A percentile compares a stretch with the other conserved stretches of the same genome.
phyloP scores from a whole-genome alignment of 768 basidiomycete genomes.

The Tricholoma hemisulphureum region DNA sequence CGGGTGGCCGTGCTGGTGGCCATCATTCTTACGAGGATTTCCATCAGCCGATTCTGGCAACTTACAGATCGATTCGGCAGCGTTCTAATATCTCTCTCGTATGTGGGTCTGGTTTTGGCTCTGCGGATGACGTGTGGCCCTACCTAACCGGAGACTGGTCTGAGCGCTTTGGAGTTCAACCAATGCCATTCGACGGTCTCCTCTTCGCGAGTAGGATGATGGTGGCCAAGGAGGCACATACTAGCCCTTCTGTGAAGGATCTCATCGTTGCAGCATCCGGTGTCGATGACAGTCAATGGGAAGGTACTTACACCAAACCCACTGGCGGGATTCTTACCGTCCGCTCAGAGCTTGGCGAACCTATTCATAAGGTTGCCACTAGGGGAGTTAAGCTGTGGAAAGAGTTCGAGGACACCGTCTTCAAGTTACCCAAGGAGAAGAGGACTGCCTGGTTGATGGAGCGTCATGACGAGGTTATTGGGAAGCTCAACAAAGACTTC shows the following conservation, averaged over 20 bases:
- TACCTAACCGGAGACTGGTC: conserved; percentile 98
- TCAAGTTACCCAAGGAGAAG: conserved; percentile 96
- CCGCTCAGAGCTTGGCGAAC: conserved; percentile 95
- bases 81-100: conserved; percentile 87
- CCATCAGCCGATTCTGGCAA: conserved; percentile 91
- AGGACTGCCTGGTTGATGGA: conserved; percentile 83
- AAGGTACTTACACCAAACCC: conserved; percentile 90
- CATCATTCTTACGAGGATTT: conserved; percentile 99
- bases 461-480: conserved; percentile 85
- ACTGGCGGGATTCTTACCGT: conserved; percentile 97
- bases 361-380: conserved; percentile 98
- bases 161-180: conserved; percentile 75
- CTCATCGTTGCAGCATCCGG: conserved; percentile 94
- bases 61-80: conserved; percentile 87
- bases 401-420: conserved; percentile 96
- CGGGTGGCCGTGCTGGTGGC: conserved; percentile 96
- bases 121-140: conserved; percentile 92
- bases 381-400: conserved; percentile 98
- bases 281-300: conserved; percentile 87
- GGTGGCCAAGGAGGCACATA: conserved; percentile 99
- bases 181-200: conserved; percentile 99
- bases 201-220: conserved; percentile 96
- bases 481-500: conserved; percentile 92
- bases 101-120: conserved; percentile 94
- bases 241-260: conserved; percentile 91